phyloP scores from a whole-genome alignment of 768 basidiomycete genomes.

The Mycena belliarum region DNA sequence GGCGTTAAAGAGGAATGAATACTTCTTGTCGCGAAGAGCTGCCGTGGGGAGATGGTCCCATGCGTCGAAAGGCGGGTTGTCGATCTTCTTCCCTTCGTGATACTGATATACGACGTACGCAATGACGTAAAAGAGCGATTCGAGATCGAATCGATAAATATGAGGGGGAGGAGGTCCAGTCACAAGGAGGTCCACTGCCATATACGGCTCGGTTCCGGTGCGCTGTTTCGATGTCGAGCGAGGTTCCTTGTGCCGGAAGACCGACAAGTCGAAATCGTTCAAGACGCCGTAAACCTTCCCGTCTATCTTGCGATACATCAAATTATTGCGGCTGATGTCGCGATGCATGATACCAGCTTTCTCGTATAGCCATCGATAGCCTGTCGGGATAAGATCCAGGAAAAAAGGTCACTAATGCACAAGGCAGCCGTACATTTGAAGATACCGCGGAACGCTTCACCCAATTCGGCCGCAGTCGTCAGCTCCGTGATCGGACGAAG shows the following conservation, averaged over 20 bases:
- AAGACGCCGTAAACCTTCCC: slow-evolving; percentile 1
- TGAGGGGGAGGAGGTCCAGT: background rate
- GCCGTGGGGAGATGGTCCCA: background rate
- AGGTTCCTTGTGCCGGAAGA: background rate
- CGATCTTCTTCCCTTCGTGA: slow-evolving; percentile 1
- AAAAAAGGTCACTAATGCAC: background rate
- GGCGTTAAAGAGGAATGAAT: too few species aligned
- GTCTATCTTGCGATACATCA: background rate
- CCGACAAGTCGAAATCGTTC: slow-evolving; percentile 1
- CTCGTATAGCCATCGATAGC: slow-evolving; percentile 7
- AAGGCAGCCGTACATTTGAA: slow-evolving; percentile 2
- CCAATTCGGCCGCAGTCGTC: slow-evolving; percentile 1
- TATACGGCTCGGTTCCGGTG: background rate
- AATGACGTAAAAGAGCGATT: background rate
- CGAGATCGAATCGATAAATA: background rate
- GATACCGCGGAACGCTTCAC: background rate
- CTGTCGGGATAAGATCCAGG: background rate
- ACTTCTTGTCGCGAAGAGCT: background rate
- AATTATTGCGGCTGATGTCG: slow-evolving; percentile 2
- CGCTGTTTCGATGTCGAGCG: slow-evolving; percentile 1
- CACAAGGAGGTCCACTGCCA: background rate
- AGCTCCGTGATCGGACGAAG: slow-evolving; percentile 24
- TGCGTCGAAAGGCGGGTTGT: background rate
- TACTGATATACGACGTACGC: background rate
- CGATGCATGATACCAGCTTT: background rate